A percentile compares a stretch with the other conserved stretches of the same genome.
phyloP scores from a whole-genome alignment of 192 early-diverging fungal species.

The Coemansia sp. region DNA sequence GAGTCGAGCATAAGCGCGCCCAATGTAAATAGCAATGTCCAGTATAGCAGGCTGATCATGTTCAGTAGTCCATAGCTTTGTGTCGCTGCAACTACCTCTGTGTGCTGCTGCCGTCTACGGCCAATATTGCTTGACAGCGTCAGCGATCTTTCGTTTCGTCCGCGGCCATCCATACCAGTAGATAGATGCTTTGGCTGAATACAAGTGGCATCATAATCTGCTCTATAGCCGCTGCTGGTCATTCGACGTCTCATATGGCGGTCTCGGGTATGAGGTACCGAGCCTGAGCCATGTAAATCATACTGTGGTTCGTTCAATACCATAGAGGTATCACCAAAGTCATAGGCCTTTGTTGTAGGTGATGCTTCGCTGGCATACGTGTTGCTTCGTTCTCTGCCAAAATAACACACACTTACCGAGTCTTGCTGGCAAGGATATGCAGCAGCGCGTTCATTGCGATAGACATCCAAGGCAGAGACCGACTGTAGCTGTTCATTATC shows the following conservation, averaged over 20 bases:
- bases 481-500: no score
- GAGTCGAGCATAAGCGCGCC: slow-evolving; percentile 55
- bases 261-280: no score
- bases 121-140: neutral
- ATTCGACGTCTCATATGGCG: no score
- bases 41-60: slow-evolving; percentile 47
- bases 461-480: no score
- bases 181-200: no score
- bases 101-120: neutral
- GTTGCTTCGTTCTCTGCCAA: slow-evolving; percentile 13
- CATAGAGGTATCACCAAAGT: neutral
- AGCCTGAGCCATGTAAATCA: no score
- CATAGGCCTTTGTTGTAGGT: neutral
- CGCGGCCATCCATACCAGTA: neutral
- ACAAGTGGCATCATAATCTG: no score
- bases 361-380: slow-evolving; percentile 14
- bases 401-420: no score
- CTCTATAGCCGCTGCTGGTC: no score
- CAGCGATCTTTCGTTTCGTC: neutral
- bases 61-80: slow-evolving; percentile 20
- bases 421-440: no score
- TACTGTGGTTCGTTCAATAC: no score
- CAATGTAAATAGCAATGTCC: slow-evolving; percentile 52
- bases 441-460: no score
- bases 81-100: neutral